Conservation (phyloP, 1,284 basidiomycete genomes). For the Apiotrichum veenhuisii region DNA sequence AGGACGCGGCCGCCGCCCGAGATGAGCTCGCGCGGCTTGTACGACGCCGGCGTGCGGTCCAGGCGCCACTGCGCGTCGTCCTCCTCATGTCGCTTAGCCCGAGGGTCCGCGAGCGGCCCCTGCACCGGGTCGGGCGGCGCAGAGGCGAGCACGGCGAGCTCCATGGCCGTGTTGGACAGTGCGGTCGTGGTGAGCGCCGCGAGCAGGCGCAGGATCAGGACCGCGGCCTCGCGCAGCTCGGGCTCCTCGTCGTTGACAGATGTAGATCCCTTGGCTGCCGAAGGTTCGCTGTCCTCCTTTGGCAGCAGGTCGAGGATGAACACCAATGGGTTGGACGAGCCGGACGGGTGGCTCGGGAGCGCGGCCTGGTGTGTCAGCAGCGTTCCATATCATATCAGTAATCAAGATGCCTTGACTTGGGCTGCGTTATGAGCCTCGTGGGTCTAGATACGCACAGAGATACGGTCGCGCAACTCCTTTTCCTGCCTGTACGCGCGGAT, state of each 20-base stretch:
- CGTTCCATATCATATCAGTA: background rate
- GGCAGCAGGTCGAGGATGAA: slow-evolving; percentile 37
- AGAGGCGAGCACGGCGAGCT: slow-evolving; percentile 58
- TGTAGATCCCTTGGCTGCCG: slow-evolving; percentile 28
- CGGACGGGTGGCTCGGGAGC: slow-evolving; percentile 52
- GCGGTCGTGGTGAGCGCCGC: slow-evolving; percentile 68
- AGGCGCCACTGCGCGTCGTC: slow-evolving; percentile 69
- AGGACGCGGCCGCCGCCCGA: slow-evolving; percentile 73
- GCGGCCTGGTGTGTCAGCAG: slow-evolving; percentile 52
- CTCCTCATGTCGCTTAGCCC: slow-evolving; percentile 37
- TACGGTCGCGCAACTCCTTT: slow-evolving; percentile 66
- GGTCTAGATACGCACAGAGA: slow-evolving; percentile 68
- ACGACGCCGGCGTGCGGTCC: slow-evolving; percentile 53
- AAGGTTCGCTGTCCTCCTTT: background rate
- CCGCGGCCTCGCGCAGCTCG: slow-evolving; percentile 62
- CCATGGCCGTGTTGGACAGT: slow-evolving; percentile 66
- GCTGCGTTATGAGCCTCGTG: no score
- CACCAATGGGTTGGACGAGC: slow-evolving; percentile 36
- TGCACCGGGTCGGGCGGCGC: slow-evolving; percentile 14
- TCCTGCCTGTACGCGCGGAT: slow-evolving; percentile 81
- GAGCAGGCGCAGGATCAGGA: slow-evolving; percentile 69
- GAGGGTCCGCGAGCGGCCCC: slow-evolving; percentile 49
- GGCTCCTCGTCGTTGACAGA: slow-evolving; percentile 54
- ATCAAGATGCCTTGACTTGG: no score
- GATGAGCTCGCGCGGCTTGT: slow-evolving; percentile 58